These are phyloP conservation scores for Pseudogymnoascus sp. DNA, from an alignment of 2,329 filamentous ascomycete genomes.

Conservation along the genomic window DNA sequence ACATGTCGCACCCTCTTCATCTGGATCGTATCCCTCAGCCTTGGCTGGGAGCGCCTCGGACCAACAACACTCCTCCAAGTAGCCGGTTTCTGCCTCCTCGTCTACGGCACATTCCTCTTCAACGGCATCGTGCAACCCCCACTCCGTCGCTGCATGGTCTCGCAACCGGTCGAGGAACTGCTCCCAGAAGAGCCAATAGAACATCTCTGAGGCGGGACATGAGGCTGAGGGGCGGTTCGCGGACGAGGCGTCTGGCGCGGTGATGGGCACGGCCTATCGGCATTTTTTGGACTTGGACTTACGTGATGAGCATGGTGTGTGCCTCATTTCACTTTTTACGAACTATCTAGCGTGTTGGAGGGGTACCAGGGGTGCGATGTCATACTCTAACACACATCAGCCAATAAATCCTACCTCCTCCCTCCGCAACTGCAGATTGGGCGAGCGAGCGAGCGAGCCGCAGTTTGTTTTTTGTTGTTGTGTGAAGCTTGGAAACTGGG, in stretches of 20 bases:
- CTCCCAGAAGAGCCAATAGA: slow-evolving; percentile 80
- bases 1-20: slow-evolving; percentile 97
- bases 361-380: not conserved
- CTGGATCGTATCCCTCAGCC: slow-evolving; percentile 85
- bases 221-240: not conserved
- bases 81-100: slow-evolving; percentile 74
- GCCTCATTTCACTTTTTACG: not conserved
- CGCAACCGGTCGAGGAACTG: slow-evolving; percentile 50
- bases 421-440: not conserved
- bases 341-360: not conserved
- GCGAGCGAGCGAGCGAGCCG: not conserved
- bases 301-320: not conserved
- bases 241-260: not conserved
- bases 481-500: not conserved
- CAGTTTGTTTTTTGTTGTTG: not conserved
- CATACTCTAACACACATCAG: not conserved
- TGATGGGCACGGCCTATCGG: not conserved
- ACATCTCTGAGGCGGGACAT: slow-evolving; percentile 35
- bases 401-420: not conserved
- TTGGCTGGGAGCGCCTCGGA: slow-evolving; percentile 87
- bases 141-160: slow-evolving; percentile 54
- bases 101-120: slow-evolving; percentile 95
- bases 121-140: slow-evolving; percentile 88
- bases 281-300: not conserved
- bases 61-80: slow-evolving; percentile 80